Evolutionary conservation across 2,329 filamentous ascomycete species (phyloP).

Genomic region (Dothistroma pini): DNA sequence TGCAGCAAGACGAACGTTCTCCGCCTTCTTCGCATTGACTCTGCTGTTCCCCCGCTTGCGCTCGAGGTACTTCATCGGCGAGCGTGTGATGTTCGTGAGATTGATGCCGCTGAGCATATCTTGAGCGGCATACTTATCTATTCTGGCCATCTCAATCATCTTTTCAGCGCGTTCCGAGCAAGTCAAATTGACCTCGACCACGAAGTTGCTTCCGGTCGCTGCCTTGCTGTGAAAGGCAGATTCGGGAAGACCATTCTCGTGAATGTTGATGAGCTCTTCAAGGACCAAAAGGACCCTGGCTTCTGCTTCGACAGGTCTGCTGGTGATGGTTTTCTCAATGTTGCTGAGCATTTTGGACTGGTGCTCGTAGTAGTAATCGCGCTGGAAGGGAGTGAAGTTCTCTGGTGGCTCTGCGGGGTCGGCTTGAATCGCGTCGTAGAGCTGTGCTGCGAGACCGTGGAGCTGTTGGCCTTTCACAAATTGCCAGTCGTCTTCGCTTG

Average conservation of each 20-base stretch:
- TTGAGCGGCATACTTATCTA: constrained; percentile 17
- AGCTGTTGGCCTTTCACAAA: background rate
- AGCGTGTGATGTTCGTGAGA: constrained; percentile 6
- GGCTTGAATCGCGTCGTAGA: constrained; percentile 9
- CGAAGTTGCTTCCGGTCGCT: constrained; percentile 10
- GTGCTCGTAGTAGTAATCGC: constrained; percentile 13
- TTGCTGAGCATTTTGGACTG: constrained; percentile 6
- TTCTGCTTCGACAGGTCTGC: constrained; percentile 7
- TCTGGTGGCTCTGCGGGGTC: background rate
- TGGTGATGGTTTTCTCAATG: background rate
- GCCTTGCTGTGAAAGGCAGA: constrained; percentile 2
- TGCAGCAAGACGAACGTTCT: constrained; percentile 7
- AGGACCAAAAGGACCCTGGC: constrained; percentile 15
- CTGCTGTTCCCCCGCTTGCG: constrained; percentile 17
- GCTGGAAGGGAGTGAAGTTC: constrained; percentile 2
- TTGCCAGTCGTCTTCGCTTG: constrained; percentile 10
- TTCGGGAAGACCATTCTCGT: constrained; percentile 12
- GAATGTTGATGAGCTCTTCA: constrained; percentile 13
- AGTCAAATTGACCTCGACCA: constrained; percentile 4
- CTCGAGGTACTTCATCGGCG: constrained; percentile 11
- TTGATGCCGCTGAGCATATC: constrained; percentile 14
- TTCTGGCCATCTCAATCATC: constrained; percentile 8
- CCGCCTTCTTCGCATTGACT: constrained; percentile 18
- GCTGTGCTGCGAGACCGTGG: constrained; percentile 7
- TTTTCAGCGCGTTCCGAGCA: constrained; percentile 13